Conservation (phyloP, 768 basidiomycete species). For the Roridomyces roridus region DNA sequence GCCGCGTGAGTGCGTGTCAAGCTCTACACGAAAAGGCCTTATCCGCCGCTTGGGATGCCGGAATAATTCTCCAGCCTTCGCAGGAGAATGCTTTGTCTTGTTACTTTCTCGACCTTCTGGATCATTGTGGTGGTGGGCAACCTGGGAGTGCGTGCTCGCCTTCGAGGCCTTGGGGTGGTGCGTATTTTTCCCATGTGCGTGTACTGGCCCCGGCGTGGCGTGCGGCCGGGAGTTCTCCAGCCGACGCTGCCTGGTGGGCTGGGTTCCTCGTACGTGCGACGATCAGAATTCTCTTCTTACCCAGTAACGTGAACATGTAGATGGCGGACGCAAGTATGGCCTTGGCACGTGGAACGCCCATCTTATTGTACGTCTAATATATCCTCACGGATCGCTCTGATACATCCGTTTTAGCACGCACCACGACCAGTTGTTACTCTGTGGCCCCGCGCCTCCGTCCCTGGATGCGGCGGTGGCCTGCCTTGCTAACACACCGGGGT, state of each 20-base stretch:
- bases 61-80: constrained; percentile 6
- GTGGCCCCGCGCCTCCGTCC: constrained; percentile 7
- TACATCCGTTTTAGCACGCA: background rate
- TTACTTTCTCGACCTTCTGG: constrained; percentile 12
- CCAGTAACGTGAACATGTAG: background rate
- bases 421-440: constrained; percentile 13
- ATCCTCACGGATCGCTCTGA: too few relatives aligned
- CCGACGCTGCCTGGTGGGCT: background rate
- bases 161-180: constrained; percentile 7
- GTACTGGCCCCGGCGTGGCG: constrained; percentile 1
- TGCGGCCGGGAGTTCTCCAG: background rate
- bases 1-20: background rate
- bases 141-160: background rate
- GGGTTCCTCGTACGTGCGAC: constrained; percentile 7
- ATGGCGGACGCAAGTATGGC: constrained; percentile 4
- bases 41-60: constrained; percentile 5
- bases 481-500: background rate
- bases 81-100: constrained; percentile 15
- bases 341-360: background rate
- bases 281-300: background rate
- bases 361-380: constrained; percentile 3
- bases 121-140: background rate
- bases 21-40: constrained; percentile 3
- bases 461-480: constrained; percentile 6
- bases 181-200: constrained; percentile 13